phyloP scores from a whole-genome alignment of 2,329 filamentous ascomycete genomes.

The Pyrenophora teres region DNA sequence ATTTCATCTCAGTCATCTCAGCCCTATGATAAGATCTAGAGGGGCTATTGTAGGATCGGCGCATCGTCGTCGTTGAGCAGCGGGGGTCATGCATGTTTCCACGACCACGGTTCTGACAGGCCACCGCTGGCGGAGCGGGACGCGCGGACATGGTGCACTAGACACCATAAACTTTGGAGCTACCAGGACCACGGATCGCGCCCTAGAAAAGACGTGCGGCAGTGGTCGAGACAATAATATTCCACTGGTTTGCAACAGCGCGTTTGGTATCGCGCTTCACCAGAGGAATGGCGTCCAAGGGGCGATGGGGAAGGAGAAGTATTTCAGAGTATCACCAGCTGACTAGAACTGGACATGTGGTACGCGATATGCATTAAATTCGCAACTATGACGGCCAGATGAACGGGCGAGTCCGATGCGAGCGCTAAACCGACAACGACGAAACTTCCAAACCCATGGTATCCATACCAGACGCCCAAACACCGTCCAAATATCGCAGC shows the following conservation, averaged over 20 bases:
- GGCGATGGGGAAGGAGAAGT: too few relatives aligned
- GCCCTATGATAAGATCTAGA: neutral
- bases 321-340: too few relatives aligned
- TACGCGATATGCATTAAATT: too few relatives aligned
- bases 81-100: slow-evolving; percentile 20
- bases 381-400: too few relatives aligned
- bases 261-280: neutral
- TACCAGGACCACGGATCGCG: neutral
- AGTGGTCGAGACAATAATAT: slow-evolving; percentile 4
- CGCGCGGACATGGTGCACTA: slow-evolving; percentile 10
- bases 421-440: too few relatives aligned
- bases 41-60: slow-evolving; percentile 6
- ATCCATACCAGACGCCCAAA: too few relatives aligned
- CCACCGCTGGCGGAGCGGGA: slow-evolving; percentile 18
- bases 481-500: neutral
- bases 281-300: too few relatives aligned
- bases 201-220: slow-evolving; percentile 8
- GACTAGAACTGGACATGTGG: too few relatives aligned
- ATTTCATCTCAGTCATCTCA: neutral
- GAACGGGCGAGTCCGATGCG: too few relatives aligned
- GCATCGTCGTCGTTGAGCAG: neutral
- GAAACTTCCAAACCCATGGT: too few relatives aligned
- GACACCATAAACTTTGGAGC: neutral
- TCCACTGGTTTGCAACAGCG: neutral
- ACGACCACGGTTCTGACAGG: slow-evolving; percentile 16